Evolutionary conservation across 2,329 filamentous ascomycete genomes (phyloP).

Genomic region (Alternaria alternata): DNA sequence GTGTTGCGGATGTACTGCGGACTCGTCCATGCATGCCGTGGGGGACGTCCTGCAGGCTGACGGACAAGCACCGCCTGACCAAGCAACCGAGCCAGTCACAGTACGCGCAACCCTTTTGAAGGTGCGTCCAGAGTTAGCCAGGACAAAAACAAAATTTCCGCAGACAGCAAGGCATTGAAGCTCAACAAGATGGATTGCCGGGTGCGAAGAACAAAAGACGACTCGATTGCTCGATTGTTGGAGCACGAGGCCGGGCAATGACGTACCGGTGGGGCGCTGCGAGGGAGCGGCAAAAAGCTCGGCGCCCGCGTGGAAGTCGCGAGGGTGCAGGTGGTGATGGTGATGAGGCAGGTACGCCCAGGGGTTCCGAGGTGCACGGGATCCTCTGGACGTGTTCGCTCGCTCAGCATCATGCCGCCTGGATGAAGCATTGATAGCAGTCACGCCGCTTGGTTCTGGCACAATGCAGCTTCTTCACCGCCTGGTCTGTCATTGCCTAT

Average conservation of each 20-base stretch:
- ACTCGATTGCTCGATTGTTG: not conserved
- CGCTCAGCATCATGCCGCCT: conserved; percentile 2
- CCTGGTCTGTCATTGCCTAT: conserved; percentile 15
- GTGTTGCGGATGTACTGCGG: conserved; percentile 4
- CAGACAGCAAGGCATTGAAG: conserved; percentile 22
- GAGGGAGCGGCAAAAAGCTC: conserved; percentile 5
- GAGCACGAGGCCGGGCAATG: conserved; percentile 1
- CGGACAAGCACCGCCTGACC: conserved; percentile 20
- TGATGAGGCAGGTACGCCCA: not conserved
- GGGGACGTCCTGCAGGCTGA: conserved; percentile 14
- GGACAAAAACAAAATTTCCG: conserved; percentile 13
- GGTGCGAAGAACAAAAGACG: not conserved
- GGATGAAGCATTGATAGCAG: conserved; percentile 1
- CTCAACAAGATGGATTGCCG: conserved; percentile 5
- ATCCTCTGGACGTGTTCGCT: not conserved
- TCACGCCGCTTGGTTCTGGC: conserved; percentile 2
- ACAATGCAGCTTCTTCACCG: conserved; percentile 22
- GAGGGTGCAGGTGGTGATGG: not conserved
- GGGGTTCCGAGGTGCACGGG: conserved; percentile 3
- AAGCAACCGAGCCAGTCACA: conserved; percentile 29
- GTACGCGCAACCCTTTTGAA: conserved; percentile 10
- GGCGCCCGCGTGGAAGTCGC: conserved; percentile 13
- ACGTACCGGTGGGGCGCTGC: conserved; percentile 12
- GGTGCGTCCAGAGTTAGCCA: conserved; percentile 11
- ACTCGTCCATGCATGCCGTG: not conserved